Conservation (phyloP, 208 protist genomes). For the Jaenimonas drosophilae region DNA sequence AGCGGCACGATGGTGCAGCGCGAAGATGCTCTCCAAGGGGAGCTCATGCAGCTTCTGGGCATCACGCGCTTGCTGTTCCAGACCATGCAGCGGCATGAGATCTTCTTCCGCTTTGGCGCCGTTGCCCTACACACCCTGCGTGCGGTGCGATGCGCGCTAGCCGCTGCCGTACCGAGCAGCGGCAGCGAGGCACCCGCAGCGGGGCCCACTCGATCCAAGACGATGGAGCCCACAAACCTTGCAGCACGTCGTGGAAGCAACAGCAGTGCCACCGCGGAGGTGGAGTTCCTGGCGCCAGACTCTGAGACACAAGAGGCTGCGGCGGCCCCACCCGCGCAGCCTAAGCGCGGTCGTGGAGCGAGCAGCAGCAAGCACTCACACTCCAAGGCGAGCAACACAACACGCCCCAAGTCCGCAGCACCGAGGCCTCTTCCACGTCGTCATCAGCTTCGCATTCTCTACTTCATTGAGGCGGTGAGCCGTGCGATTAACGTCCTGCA, state of each 20-base stretch:
- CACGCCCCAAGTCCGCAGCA: too few species aligned
- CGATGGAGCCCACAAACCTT: not conserved
- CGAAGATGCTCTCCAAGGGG: conserved; percentile 1
- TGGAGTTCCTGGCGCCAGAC: too few species aligned
- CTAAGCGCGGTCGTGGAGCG: too few species aligned
- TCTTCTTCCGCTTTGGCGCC: conserved; percentile 2
- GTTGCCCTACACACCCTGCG: conserved; percentile 1
- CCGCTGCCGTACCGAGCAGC: not conserved
- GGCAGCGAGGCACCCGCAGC: not conserved
- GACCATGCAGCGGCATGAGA: not conserved
- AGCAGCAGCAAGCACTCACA: too few species aligned
- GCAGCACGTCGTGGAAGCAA: not conserved
- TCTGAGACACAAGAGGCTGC: too few species aligned
- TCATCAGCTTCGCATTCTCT: too few species aligned
- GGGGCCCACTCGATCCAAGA: not conserved
- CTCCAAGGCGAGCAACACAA: too few species aligned
- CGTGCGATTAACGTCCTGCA: not conserved
- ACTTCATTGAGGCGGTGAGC: conserved; percentile 2
- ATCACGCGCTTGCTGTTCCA: not conserved
- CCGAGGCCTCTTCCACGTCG: not conserved
- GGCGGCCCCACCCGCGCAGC: too few species aligned
- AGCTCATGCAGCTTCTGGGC: conserved; percentile 1
- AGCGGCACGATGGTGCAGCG: not conserved
- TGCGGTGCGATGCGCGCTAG: not conserved
- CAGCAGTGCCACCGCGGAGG: not conserved